Evolutionary conservation across 2,329 filamentous ascomycete species (phyloP), one percentile per base, ranked within the genome.

Genomic region (Endothia cerciana): DNA sequence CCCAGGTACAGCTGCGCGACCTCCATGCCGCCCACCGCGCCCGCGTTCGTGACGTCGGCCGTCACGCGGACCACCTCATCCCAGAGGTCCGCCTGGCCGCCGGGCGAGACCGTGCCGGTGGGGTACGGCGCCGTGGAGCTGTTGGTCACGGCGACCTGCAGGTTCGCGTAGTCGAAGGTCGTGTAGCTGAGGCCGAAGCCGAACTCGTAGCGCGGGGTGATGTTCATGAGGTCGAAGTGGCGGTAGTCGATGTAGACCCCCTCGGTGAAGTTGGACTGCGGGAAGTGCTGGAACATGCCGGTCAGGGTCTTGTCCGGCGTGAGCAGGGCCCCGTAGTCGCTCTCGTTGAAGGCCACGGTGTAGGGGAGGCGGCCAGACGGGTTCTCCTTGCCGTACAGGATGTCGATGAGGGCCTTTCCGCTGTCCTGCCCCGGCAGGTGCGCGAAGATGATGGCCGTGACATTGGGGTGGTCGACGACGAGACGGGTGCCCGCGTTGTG

Each of bases 361-460:
- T 88, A 89, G 0, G 87, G 85, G 1, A 90, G 78, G 62, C 83
- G 81, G 1, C 87, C 87, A 0, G 85, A 88, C 0, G 83, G 83
- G 68, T 83, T 85, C 2, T 78, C 74, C 1, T 84, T 78, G 25
- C 87, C 87, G 71, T 88, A 89, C 0, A 89, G 78, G 6, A 90
- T 72, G 1, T 82, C 79, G 0, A 83, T 82, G 5, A 89, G 72
- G 0, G 86, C 83, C 0, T 77, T 75, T 0, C 89, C 88, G 1
- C 83, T 85, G 65, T 89, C 85, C 72, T 91, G 86, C 0, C 89
- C 88, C 0, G 88, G 88, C 0, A 89, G 77, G 71, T 90, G 87
- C 4, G 85, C 88, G 69, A 86, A 87, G 0, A 91, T 78, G 10
- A 91, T 78, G 1, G 83, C 87, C 0, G 87, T 90, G 43, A 91